Conservation (phyloP, 345 rosid genomes). For the Eucalyptus grandis region DNA sequence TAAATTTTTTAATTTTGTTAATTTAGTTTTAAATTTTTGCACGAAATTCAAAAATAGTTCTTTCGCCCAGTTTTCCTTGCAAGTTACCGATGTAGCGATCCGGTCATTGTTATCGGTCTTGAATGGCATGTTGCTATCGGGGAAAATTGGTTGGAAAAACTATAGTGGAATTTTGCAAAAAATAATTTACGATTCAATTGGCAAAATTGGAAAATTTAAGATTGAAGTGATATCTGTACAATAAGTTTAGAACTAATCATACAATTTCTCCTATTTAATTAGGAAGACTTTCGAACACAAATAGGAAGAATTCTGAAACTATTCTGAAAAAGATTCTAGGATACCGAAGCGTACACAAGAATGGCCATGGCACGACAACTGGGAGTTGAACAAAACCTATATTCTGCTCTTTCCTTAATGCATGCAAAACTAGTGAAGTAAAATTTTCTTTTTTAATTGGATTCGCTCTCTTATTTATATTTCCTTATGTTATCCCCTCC, state of each 20-base stretch:
- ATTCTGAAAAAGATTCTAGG: background rate
- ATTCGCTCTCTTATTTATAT: background rate
- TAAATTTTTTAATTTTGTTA: too few relatives aligned
- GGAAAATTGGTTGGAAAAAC: background rate
- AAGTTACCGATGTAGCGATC: too few relatives aligned
- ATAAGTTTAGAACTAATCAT: rapidly evolving
- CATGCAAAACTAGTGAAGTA: background rate
- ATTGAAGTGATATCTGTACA: background rate
- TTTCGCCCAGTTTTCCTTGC: rapidly evolving
- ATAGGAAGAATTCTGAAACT: background rate
- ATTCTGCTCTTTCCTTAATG: background rate
- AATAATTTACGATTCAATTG: rapidly evolving
- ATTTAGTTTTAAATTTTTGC: background rate
- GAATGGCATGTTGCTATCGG: rapidly evolving
- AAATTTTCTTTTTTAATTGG: background rate
- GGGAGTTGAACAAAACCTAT: background rate
- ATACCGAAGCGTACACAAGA: background rate
- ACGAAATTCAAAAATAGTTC: too few relatives aligned
- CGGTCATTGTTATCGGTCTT: rapidly evolving
- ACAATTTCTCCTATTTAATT: background rate
- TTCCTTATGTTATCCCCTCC: background rate
- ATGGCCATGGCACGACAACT: background rate
- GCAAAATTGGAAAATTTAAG: too few relatives aligned
- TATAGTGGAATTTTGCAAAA: background rate
- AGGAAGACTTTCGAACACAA: background rate